Base-by-base conservation (phyloP, 768 basidiomycete genomes). In the Rhizopogon vinicolor region DNA sequence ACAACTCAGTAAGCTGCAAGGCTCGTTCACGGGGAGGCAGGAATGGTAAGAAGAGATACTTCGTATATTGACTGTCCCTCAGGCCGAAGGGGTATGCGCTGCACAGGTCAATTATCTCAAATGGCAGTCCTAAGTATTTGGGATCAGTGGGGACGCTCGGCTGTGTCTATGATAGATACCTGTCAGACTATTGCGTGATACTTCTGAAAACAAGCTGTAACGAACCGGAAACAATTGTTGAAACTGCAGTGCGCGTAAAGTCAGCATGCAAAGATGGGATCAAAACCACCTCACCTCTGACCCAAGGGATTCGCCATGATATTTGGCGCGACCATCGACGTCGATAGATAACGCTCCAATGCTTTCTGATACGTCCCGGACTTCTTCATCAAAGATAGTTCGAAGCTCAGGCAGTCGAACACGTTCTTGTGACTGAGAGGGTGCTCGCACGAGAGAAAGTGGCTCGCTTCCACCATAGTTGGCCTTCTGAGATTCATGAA, bases 281-380 rank as follows among this genome's bases (percentile, higher is more conserved):
- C 9, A 41, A 51, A 12, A 37, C 33, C 19, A n/a, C n/a, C 68
- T 51, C 58, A 80, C 81, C 73, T 81, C 80, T 22, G 79, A 76
- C 16, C 75, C 70, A 22, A 79, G 74, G 5, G 76, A 75, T 56
- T 74, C 77, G 12, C 81, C 80, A 58, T 78, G 76, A 63, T 81
- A 82, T 54, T 70, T 74, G 1, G 75, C 67, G 49, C 77, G 75
- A n/a, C 80, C 81, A 51, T 80, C 73, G 6, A 68, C 49, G 40
- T 77, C 77, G 37, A 83, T 75, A 0, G 79, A 72, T 10, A 83
- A 72, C 7, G 80, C 77, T 22, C 81, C 80, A 41, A 81, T 65
- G 25, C 69, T 68, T 35, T 74, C 73, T 12, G 75, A 69, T 19
- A 76, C 63, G 2, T 59, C 57, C 16, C 60, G 62, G 33, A 64